Percentiles rank a stretch among this genome's conserved stretches.
Evolutionary conservation across 768 basidiomycete genomes (phyloP).

Genomic region (Suillus hirtellus): DNA sequence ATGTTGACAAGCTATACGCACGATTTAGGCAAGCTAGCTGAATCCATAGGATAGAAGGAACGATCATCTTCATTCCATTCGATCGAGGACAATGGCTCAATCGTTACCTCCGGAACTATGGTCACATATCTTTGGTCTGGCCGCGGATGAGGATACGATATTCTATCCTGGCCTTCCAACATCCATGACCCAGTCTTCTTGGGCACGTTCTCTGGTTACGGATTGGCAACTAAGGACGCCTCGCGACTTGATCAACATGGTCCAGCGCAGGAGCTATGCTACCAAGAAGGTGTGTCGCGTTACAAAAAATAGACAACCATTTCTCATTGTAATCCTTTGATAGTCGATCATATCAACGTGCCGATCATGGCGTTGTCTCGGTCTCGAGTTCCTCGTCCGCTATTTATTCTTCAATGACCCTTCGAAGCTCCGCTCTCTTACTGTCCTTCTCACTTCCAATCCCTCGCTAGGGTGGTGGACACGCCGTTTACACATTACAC

Average conservation of each 20-base stretch:
- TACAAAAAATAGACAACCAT: background rate
- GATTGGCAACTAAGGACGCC: conserved; percentile 63
- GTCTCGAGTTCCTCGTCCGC: conserved; percentile 65
- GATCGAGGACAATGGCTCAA: conserved; percentile 22
- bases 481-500: conserved; percentile 66
- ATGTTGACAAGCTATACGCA: background rate
- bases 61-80: background rate
- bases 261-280: conserved; percentile 60
- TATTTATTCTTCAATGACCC: conserved; percentile 69
- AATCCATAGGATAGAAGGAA: background rate
- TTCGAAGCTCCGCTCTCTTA: conserved; percentile 51
- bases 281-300: conserved; percentile 62
- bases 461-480: conserved; percentile 70
- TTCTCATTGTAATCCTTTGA: background rate
- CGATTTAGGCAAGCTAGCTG: background rate
- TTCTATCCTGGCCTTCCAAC: conserved; percentile 63
- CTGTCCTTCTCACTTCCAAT: conserved; percentile 50
- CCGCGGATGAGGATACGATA: conserved; percentile 69
- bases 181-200: conserved; percentile 61
- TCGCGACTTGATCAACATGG: conserved; percentile 54
- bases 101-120: conserved; percentile 70
- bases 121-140: conserved; percentile 68
- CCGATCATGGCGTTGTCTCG: conserved; percentile 59
- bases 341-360: conserved; percentile 73
- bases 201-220: conserved; percentile 50